Percentiles rank a stretch among this genome's conserved stretches.
Conservation (phyloP, 208 protist species). For the Leishmania turanica region DNA sequence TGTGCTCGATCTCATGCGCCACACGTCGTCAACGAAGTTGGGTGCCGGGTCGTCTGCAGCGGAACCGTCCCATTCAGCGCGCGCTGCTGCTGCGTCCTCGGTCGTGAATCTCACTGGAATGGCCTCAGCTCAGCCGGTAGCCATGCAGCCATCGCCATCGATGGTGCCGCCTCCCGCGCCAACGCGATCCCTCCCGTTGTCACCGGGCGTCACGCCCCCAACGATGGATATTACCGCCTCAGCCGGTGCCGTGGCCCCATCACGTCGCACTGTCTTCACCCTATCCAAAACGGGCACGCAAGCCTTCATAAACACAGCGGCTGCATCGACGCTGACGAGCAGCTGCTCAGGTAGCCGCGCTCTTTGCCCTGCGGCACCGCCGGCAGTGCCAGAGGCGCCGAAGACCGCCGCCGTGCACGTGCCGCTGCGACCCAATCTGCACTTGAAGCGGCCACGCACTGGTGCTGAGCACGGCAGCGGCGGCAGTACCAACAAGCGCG, state of each 20-base stretch:
- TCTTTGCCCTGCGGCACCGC: no score
- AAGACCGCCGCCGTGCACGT: constrained; percentile 14
- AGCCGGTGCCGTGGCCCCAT: not conserved
- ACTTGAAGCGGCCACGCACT: constrained; percentile 29
- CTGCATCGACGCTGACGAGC: not conserved
- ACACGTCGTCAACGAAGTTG: not conserved
- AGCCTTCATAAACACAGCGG: not conserved
- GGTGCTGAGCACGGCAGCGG: not conserved
- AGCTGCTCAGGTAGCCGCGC: not conserved
- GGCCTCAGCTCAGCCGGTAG: not conserved
- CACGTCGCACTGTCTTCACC: constrained; percentile 41
- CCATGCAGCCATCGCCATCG: not conserved
- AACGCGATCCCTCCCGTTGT: not conserved
- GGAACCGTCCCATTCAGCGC: not conserved
- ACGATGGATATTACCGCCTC: not conserved
- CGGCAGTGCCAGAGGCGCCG: not conserved
- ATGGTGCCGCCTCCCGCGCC: not conserved
- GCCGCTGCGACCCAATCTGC: constrained; percentile 18
- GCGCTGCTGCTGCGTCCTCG: not conserved
- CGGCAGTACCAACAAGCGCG: not conserved
- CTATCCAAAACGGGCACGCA: constrained; percentile 5
- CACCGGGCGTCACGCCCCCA: not conserved
- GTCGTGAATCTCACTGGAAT: constrained; percentile 16
- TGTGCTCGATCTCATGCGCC: constrained; percentile 33
- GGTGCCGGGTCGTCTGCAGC: not conserved